Evolutionary conservation across 2,329 filamentous ascomycete genomes (phyloP), one percentile per base, ranked within the genome.

Genomic region (Acarospora socialis): DNA sequence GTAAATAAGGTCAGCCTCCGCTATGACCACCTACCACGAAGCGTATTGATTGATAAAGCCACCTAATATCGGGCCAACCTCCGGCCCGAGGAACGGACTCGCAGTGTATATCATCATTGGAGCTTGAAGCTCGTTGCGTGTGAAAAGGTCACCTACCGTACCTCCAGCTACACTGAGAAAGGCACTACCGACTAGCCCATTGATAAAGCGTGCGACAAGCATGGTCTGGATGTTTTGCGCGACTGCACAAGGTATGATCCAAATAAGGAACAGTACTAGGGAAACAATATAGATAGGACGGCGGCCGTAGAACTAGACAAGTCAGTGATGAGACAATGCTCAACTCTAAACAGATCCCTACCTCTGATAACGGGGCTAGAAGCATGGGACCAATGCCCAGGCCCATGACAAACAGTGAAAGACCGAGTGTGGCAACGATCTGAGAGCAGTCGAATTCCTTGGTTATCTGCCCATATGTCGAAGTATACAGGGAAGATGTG

Each of bases 401-500:
- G 12, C 86, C 86, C 33, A 83, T 66, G 29, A 93, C 83, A 48
- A 86, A 94, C 1, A 79, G 65, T 1, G 81, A 84, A 31, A 94
- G 60, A 0, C 86, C 87, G 7, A 93, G 54, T 3, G 82, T 83
- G 8, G 78, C 81, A 15, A 92, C 67, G 30, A 81, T 62, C 34
- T 70, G 67, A 0, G 79, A 78, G 45, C 70, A 69, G 42, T 70
- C 58, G 45, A 93, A 92, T 37, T 92, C 80, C 16, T 63, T 57
- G 40, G 77, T 72, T 55, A 93, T 72, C 53, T 90, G 79, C 12
- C 47, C 50, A 52, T 93, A 94, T 0, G 81, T 90, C 8, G 73
- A 72, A 1, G 83, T 87, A 55, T 94, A 93, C 45, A 92, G 73
- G n/a, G 83, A 90, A 28, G 79, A 86, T 2, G 81, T 73, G 50